Evolutionary conservation across 1,284 basidiomycete genomes (phyloP), one percentile per base, ranked within the genome.

Genomic region (Fomitopsis schrenkii): DNA sequence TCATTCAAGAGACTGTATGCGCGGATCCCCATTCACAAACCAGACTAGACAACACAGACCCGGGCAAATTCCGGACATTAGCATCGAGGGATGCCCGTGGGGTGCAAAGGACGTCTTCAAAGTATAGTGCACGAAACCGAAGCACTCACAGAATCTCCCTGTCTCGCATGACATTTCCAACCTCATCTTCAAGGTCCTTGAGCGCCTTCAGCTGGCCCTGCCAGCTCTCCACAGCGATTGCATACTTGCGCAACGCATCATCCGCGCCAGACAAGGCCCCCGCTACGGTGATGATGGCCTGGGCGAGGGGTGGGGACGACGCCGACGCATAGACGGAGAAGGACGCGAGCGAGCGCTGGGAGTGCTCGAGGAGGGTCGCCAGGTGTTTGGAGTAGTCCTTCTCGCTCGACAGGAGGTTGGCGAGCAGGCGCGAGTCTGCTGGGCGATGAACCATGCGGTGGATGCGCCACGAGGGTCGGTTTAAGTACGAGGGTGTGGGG

Each of bases 281-380:
- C n/a, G 86, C 83, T 36, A 90, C 80, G 17, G 82, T 75, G 45
- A 85, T 74, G 53, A 92, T 81, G 9, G 83, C 77, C 38, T 81
- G 79, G 0, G 87, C 83, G 2, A 83, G 73, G 0, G 82, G 79
- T 0, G 86, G 80, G 0, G 86, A 75, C 0, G 85, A 86, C 1
- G 88, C 83, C 1, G 87, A 79, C 3, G 89, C 90, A 72, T 89
- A 93, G 0, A 89, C 89, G 5, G 86, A 82, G 62, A 91, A 83
- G 2, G 87, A 84, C 8, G 86, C 81, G 30, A 88, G 77, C 0
- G 88, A 86, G 0, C 83, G 74, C 67, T 84, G 80, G 2, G 87
- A 87, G 42, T 81, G 70, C 59, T 85, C 82, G 38, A 91, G 78
- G 42, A 90, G 76, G 38, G 76, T 67, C 19, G 74, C 68, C 35